Evolutionary conservation across 2,329 filamentous ascomycete species (phyloP), one percentile per base, ranked within the genome.

Genomic region (Chaetomium sp.): DNA sequence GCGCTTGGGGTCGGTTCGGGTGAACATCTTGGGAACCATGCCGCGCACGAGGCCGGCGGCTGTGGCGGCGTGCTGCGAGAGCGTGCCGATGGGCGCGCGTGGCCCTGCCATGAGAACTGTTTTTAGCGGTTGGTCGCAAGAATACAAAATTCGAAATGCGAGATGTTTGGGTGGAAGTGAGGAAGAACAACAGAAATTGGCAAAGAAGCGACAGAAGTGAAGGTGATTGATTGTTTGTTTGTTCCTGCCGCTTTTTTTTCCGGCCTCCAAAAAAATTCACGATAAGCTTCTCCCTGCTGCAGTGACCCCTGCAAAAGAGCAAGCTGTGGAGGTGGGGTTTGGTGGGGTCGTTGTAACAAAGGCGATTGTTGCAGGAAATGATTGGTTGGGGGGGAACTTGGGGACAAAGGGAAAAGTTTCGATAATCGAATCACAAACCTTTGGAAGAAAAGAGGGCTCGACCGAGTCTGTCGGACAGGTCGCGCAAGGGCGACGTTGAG

Each of bases 71-170:
- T 76, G 74, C 62, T 71, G 69, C 19, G 67, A 67, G 35, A 76
- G 67, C 16, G 71, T 73, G 62, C 73, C 74, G 53, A 75, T 67
- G 60, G 71, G 72, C 63, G 71, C 73, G 57, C 72, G 69, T 10
- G 74, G 71, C 66, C 71, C 71, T 58, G 71, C 67, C 72, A 73
- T 73, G 35, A 57, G 47, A 55, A 60, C 5, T 57, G 51, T 1
- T 31, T 67, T 64, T 70, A 45, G 54, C 60, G 16, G 58, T 27
- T 27, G 21, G 29, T 47, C 21, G 13, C 16, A 29, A 38, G 33
- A 25, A 59, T 16, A 13, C 8, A 47, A 19, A 27, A 12, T 31
- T 27, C 6, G 19, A 21, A 12, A 21, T 33, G 29, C 13, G 29
- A 54, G 56, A 54, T 5, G 38, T 16, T 29, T 35, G 23, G 61